Evolutionary conservation across 2,329 filamentous ascomycete species (phyloP).

Genomic region (Aspergillus uvarum): DNA sequence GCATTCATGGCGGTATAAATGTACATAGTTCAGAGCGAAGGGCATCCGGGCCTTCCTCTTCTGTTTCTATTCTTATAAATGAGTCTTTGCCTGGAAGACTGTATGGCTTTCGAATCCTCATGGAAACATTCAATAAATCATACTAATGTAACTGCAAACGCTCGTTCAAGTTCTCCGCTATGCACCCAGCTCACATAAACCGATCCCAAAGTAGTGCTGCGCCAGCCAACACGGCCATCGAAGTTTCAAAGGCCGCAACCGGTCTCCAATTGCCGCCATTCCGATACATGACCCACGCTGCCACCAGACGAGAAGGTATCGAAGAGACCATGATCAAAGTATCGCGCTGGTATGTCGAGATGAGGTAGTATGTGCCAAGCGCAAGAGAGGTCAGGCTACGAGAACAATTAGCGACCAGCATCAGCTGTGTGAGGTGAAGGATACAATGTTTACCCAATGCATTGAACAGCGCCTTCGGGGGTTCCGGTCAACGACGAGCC

Average conservation of each 20-base stretch:
- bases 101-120: no score
- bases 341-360: slow-evolving; percentile 6
- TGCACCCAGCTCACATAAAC: background rate
- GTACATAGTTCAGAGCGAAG: no score
- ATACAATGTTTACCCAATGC: background rate
- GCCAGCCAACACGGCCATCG: background rate
- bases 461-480: background rate
- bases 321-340: slow-evolving; percentile 5
- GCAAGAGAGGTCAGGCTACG: slow-evolving; percentile 1
- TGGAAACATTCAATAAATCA: no score
- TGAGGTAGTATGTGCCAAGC: slow-evolving; percentile 4
- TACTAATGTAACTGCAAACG: no score
- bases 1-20: no score
- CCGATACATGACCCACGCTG: slow-evolving; percentile 2
- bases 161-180: no score
- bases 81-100: no score
- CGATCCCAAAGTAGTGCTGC: slow-evolving; percentile 9
- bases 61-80: no score
- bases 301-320: background rate
- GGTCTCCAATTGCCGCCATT: slow-evolving; percentile 2
- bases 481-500: background rate
- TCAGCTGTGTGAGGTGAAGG: background rate
- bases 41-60: no score
- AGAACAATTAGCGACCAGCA: background rate
- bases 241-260: background rate